phyloP scores from a whole-genome alignment of 495 filamentous ascomycete species.

The Pyrenula aspistea region DNA sequence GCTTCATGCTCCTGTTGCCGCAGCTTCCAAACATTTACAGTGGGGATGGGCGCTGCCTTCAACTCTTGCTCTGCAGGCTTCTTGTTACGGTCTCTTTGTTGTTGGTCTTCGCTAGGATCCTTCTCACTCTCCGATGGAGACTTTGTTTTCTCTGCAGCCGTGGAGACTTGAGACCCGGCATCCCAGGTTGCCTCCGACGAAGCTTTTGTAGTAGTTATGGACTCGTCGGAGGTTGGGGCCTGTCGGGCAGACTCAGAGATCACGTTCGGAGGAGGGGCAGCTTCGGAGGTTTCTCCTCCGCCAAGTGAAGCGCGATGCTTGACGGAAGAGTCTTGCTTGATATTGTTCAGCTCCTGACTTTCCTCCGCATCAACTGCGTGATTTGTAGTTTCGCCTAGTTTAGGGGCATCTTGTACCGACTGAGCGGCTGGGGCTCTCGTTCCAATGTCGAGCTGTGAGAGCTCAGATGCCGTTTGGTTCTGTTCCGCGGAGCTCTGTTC shows the following conservation, averaged over 20 bases:
- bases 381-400: not conserved
- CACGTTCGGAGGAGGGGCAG: not conserved
- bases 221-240: slow-evolving; percentile 57
- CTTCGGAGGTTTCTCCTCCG: not conserved
- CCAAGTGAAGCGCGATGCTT: not conserved
- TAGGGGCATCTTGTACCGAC: not conserved
- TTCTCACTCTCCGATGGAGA: slow-evolving; percentile 23
- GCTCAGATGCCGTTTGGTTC: slow-evolving; percentile 4
- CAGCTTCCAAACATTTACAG: slow-evolving; percentile 78
- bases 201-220: slow-evolving; percentile 52
- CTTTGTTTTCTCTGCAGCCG: slow-evolving; percentile 15
- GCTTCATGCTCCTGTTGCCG: slow-evolving; percentile 55
- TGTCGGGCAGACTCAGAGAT: slow-evolving; percentile 15
- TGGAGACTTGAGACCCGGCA: slow-evolving; percentile 49
- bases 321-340: not conserved
- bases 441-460: slow-evolving; percentile 16
- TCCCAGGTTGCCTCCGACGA: slow-evolving; percentile 54
- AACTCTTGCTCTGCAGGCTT: slow-evolving; percentile 41
- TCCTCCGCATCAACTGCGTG: not conserved
- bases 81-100: slow-evolving; percentile 25
- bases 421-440: not conserved
- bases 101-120: slow-evolving; percentile 25
- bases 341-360: not conserved
- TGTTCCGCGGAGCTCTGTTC: slow-evolving; percentile 7
- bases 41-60: slow-evolving; percentile 67